Conservation (phyloP, 768 basidiomycete species). For the Tulasnella calospora region DNA sequence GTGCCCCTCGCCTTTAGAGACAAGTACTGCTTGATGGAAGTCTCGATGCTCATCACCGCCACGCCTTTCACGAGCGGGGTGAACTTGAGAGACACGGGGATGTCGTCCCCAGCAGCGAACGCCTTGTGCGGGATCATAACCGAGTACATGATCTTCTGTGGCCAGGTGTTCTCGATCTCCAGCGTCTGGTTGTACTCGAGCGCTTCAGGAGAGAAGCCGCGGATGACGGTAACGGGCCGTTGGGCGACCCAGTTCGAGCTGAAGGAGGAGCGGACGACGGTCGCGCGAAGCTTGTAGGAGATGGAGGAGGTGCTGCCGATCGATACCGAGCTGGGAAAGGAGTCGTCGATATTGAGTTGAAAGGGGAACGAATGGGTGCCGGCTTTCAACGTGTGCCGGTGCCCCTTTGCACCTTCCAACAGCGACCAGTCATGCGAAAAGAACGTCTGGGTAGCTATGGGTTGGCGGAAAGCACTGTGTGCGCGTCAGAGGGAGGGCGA, state of each 20-base stretch:
- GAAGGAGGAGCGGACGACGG: constrained; percentile 72
- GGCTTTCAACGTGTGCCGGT: constrained; percentile 88
- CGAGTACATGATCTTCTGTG: constrained; percentile 93
- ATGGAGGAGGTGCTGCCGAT: constrained; percentile 52
- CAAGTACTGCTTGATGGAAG: constrained; percentile 62
- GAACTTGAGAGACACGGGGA: constrained; percentile 81
- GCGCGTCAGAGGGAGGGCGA: neutral
- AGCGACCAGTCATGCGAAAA: constrained; percentile 82
- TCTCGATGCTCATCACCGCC: constrained; percentile 58
- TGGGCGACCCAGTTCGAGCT: constrained; percentile 57
- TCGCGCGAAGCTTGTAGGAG: constrained; percentile 84
- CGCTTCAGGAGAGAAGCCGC: constrained; percentile 72
- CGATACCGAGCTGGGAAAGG: constrained; percentile 69
- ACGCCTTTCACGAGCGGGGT: constrained; percentile 83
- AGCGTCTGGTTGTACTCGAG: constrained; percentile 94
- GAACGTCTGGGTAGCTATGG: neutral
- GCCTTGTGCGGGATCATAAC: constrained; percentile 93
- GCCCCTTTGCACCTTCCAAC: constrained; percentile 73
- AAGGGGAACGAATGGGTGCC: constrained; percentile 92
- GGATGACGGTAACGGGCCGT: constrained; percentile 59
- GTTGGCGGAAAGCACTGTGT: constrained; percentile 9
- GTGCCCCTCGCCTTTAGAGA: constrained; percentile 58
- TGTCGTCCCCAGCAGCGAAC: constrained; percentile 82
- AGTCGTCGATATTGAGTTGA: constrained; percentile 76
- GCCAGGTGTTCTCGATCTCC: constrained; percentile 87